Conservation (phyloP, 2,329 filamentous ascomycete genomes). For the Falciphora oryzae region DNA sequence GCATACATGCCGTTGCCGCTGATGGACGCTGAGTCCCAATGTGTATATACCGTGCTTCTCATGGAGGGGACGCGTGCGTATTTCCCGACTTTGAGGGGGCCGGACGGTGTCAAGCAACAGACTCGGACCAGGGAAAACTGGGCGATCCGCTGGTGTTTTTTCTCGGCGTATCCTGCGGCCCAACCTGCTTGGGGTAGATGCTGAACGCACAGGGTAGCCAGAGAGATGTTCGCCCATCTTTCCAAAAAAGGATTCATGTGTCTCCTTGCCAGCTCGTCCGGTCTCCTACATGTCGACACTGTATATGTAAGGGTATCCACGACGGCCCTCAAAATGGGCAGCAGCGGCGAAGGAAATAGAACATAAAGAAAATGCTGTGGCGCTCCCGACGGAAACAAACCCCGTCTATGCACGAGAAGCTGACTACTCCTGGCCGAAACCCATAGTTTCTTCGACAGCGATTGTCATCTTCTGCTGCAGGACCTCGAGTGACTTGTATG, state of each 20-base stretch:
- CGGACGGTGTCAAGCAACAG: not conserved
- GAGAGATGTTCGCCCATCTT: not conserved
- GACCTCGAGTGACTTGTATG: conserved; percentile 83
- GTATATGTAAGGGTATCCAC: not conserved
- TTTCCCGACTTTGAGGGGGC: not conserved
- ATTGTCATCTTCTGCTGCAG: conserved; percentile 89
- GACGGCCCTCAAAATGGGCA: not conserved
- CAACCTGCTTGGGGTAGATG: not conserved
- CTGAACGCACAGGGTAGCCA: not conserved
- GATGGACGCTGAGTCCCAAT: not conserved
- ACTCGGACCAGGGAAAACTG: not conserved
- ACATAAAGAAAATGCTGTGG: not conserved
- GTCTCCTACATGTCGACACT: not conserved
- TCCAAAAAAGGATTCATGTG: not conserved
- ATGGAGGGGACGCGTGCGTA: not conserved
- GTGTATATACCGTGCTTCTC: not conserved
- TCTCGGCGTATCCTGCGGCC: not conserved
- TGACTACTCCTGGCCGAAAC: conserved; percentile 89
- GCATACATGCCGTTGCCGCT: not conserved
- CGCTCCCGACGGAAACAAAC: not conserved
- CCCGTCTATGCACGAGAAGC: not conserved
- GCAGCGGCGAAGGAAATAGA: not conserved
- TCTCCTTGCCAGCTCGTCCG: not conserved
- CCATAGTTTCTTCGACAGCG: conserved; percentile 97
- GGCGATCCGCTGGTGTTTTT: not conserved